Evolutionary conservation across 2,329 filamentous ascomycete genomes (phyloP), one percentile per base, ranked within the genome.

Genomic region (Sporothrix globosa): DNA sequence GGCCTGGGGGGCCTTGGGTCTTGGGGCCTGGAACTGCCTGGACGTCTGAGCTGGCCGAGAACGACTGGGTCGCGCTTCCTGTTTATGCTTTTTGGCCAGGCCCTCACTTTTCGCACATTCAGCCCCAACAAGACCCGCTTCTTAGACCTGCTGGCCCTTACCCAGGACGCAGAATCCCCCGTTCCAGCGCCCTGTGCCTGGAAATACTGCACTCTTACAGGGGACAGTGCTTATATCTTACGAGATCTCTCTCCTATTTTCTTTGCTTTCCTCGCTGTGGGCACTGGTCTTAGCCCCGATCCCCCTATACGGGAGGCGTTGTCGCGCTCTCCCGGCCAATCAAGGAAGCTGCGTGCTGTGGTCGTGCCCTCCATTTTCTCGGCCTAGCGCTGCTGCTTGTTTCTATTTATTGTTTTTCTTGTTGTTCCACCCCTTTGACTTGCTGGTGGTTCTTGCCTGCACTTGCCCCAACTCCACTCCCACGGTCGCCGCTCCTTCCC

Each of bases 381-480:
- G 27, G 56, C n/a, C 54, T 44, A 67, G 61, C 48, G 50, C 52
- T 56, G 44, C 9, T 34, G 60, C 63, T 61, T 60, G 48, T 53
- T 70, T 67, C 69, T 52, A 52, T 70, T 70, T 70, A 67, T 70
- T 63, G 24, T 13, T 46, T 30, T 30, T 60, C 24, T 46, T 61
- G 30, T 61, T 61, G 56, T 61, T 61, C 34, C 34, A 11, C 17
- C 34, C 34, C 56, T 61, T 61, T 56, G 53, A 14, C 44, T 48
- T 14, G 41, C 1, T 46, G 41, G 41, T 48, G 44, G 50, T 53
- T 53, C 50, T 21, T 53, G 13, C 50, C 50, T 13, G 34, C 50
- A 21, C 50, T 53, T 11, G n/a, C 13, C 48, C 41, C 34, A 34
- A 24, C 34, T 56, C 52, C 66, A 56, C 60, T 70, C 44, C 61